Evolutionary conservation across 306 rosid genomes (phyloP).

Genomic region (Cucurbita maxima): DNA sequence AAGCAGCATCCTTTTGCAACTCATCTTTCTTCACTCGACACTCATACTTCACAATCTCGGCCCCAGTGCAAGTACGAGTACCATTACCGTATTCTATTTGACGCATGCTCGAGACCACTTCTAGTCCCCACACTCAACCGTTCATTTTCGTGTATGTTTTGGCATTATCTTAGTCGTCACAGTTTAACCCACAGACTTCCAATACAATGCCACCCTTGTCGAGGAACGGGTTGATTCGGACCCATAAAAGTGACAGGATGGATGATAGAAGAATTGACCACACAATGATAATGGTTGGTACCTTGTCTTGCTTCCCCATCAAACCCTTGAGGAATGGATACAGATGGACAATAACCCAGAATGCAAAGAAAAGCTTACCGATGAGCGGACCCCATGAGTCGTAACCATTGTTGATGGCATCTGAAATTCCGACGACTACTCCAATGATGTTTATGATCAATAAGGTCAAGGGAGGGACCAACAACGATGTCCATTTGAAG

Average conservation of each 20-base stretch:
- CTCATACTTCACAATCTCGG: neutral
- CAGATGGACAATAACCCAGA: constrained; percentile 89
- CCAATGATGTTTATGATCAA: constrained; percentile 72
- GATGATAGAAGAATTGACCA: constrained; percentile 86
- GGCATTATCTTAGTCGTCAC: constrained; percentile 24
- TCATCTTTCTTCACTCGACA: neutral
- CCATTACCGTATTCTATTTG: neutral
- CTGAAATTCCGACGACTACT: constrained; percentile 63
- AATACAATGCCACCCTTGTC: constrained; percentile 41
- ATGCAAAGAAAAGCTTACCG: constrained; percentile 69
- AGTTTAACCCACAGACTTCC: constrained; percentile 76
- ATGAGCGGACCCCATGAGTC: constrained; percentile 91
- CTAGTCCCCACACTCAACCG: neutral
- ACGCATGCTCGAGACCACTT: neutral
- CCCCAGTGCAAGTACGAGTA: neutral
- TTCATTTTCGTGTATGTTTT: constrained; percentile 2
- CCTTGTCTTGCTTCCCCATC: constrained; percentile 71
- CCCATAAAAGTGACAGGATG: constrained; percentile 70
- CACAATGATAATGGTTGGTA: constrained; percentile 75
- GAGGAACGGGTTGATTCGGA: constrained; percentile 74
- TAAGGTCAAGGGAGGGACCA: constrained; percentile 69
- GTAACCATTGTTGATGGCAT: constrained; percentile 90
- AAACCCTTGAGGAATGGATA: constrained; percentile 93
- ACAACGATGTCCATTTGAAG: constrained; percentile 83
- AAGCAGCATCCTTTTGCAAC: constrained; percentile 7